These are phyloP conservation scores for Persicaria tinctoria DNA, from an alignment of 148 eudicot genomes.

Conservation along the genomic window DNA sequence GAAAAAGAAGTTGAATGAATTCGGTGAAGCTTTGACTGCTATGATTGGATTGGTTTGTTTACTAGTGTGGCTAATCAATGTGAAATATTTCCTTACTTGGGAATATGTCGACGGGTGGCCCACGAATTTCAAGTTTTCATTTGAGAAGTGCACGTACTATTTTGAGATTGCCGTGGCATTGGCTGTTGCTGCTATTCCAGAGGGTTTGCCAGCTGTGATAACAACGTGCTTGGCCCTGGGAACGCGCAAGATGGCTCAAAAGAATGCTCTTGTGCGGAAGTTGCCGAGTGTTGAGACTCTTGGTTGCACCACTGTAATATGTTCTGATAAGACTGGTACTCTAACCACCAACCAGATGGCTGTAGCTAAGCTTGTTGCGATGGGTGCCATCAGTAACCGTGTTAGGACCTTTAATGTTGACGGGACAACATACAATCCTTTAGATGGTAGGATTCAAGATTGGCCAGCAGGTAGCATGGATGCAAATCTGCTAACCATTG, in stretches of 20 bases:
- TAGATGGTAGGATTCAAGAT: conserved; percentile 33
- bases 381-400: conserved; percentile 18
- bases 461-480: conserved; percentile 32
- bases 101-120: conserved; percentile 44
- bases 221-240: conserved; percentile 50
- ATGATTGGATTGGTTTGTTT: conserved; percentile 36
- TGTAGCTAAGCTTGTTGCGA: conserved; percentile 39
- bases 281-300: conserved; percentile 50
- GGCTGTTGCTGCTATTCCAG: conserved; percentile 51
- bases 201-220: conserved; percentile 52
- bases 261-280: conserved; percentile 47
- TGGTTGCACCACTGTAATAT: conserved; percentile 48
- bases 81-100: conserved; percentile 45
- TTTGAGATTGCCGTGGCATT: conserved; percentile 48
- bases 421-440: conserved; percentile 38
- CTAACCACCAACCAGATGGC: conserved; percentile 52
- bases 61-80: conserved; percentile 41
- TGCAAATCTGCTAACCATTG: conserved; percentile 32
- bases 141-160: conserved; percentile 46
- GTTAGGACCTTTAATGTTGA: conserved; percentile 30
- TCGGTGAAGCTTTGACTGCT: conserved; percentile 36
- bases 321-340: conserved; percentile 47
- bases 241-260: conserved; percentile 50
- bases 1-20: conserved; percentile 42
- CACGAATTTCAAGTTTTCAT: conserved; percentile 40